These are phyloP conservation scores for Galerina marginata DNA, from an alignment of 768 basidiomycete genomes.

Conservation along the genomic window DNA sequence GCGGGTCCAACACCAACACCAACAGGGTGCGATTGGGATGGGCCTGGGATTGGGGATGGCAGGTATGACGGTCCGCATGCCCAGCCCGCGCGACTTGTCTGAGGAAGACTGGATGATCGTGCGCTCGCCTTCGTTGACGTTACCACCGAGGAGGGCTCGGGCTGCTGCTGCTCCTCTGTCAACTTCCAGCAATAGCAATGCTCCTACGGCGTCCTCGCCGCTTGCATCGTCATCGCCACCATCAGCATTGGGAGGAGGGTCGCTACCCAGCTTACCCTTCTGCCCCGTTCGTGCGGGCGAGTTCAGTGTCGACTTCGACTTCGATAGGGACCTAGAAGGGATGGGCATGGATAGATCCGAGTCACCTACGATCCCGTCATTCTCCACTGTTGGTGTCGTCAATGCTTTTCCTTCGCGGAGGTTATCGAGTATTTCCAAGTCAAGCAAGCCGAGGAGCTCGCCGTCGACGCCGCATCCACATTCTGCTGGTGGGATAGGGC, in stretches of 20 bases:
- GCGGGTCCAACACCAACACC: background rate
- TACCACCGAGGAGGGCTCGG: conserved; percentile 39
- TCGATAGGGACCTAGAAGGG: background rate
- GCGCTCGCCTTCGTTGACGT: conserved; percentile 42
- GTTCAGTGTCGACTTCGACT: too few relatives aligned
- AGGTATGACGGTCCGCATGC: background rate
- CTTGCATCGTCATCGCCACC: background rate
- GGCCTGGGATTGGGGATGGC: background rate
- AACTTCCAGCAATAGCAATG: too few relatives aligned
- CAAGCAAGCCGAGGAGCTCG: too few relatives aligned
- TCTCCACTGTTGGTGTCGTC: conserved; percentile 2
- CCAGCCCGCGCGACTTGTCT: background rate
- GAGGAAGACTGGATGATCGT: conserved; percentile 40
- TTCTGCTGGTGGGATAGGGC: too few relatives aligned
- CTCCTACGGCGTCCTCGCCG: background rate
- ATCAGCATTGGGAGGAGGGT: too few relatives aligned
- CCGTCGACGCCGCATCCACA: too few relatives aligned
- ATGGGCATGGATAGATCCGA: background rate
- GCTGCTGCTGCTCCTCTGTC: background rate
- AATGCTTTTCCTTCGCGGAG: background rate
- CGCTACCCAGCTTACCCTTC: too few relatives aligned
- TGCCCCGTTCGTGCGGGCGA: too few relatives aligned
- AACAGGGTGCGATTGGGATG: background rate
- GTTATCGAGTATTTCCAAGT: background rate
- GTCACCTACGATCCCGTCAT: conserved; percentile 8